phyloP scores from a whole-genome alignment of 345 rosid species.

The Zanthoxylum bungeanum region DNA sequence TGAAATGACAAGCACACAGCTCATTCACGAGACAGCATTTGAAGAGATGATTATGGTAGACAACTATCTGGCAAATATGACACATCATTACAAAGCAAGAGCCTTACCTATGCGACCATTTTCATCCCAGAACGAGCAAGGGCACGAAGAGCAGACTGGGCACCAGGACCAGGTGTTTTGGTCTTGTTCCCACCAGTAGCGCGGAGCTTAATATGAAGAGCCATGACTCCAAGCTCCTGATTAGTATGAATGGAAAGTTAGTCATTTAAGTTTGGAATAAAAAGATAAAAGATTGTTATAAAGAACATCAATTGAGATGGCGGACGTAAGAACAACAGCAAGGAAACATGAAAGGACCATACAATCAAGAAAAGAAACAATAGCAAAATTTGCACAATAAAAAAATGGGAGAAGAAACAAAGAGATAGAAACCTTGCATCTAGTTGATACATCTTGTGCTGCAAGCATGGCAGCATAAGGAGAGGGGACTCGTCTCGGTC shows the following conservation, averaged over 20 bases:
- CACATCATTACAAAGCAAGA: background rate
- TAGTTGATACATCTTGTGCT: conserved; percentile 44
- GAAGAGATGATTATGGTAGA: background rate
- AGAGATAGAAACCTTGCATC: conserved; percentile 40
- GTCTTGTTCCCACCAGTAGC: conserved; percentile 85
- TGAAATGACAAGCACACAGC: background rate
- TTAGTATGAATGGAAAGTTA: background rate
- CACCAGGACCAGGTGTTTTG: conserved; percentile 88
- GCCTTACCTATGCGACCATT: conserved; percentile 72
- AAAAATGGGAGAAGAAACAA: no score
- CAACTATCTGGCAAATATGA: background rate
- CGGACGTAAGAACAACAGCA: background rate
- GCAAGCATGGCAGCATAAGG: conserved; percentile 61
- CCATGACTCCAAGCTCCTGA: conserved; percentile 73
- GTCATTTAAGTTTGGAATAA: background rate
- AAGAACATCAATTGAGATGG: background rate
- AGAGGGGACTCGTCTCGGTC: conserved; percentile 55
- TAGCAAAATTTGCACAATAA: background rate
- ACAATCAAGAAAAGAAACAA: background rate
- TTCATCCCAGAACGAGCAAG: conserved; percentile 88
- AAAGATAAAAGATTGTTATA: background rate
- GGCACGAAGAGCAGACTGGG: conserved; percentile 80
- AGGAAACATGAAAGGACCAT: background rate
- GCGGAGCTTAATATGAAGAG: conserved; percentile 81
- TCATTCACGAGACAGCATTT: background rate